A percentile compares a stretch with the other conserved stretches of the same genome.
Conservation (phyloP, 2,329 filamentous ascomycete genomes). For the Claviceps citrina region DNA sequence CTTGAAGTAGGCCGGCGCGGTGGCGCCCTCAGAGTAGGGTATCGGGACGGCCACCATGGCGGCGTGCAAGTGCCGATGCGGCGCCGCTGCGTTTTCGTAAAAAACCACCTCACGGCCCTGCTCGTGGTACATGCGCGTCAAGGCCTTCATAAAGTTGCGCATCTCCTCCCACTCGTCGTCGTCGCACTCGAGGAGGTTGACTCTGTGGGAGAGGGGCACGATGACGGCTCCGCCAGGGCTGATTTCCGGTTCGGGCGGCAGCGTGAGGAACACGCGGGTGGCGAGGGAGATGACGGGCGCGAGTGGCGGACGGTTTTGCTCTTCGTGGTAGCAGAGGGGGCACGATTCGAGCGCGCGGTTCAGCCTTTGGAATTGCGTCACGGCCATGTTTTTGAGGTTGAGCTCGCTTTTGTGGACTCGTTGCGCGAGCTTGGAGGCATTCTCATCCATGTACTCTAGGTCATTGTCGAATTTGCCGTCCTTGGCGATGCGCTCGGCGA, state of each 20-base stretch:
- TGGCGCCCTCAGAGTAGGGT: conserved; percentile 80
- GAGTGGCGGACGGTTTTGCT: conserved; percentile 54
- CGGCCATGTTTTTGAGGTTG: conserved; percentile 74
- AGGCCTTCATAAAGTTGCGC: conserved; percentile 95
- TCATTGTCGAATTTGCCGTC: conserved; percentile 83
- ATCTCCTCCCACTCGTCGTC: conserved; percentile 99
- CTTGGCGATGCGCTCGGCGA: conserved; percentile 88
- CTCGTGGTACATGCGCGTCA: conserved; percentile 87
- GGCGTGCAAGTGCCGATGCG: conserved; percentile 65
- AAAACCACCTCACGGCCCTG: conserved; percentile 87
- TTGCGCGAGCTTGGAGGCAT: conserved; percentile 75
- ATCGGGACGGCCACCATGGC: conserved; percentile 76
- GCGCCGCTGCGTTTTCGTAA: conserved; percentile 87
- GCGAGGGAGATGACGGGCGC: conserved; percentile 77
- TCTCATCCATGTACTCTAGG: conserved; percentile 95
- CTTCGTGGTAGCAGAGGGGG: conserved; percentile 84
- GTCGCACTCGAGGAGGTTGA: conserved; percentile 90
- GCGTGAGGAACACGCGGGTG: conserved; percentile 73
- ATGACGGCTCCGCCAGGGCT: conserved; percentile 73
- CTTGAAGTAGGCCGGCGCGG: conserved; percentile 83
- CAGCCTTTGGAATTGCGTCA: conserved; percentile 79
- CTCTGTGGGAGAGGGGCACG: conserved; percentile 72
- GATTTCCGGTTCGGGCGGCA: conserved; percentile 80
- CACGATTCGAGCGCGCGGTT: conserved; percentile 75
- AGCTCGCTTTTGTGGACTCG: conserved; percentile 77